phyloP scores from a whole-genome alignment of 768 basidiomycete genomes.

The Mycena filopes region DNA sequence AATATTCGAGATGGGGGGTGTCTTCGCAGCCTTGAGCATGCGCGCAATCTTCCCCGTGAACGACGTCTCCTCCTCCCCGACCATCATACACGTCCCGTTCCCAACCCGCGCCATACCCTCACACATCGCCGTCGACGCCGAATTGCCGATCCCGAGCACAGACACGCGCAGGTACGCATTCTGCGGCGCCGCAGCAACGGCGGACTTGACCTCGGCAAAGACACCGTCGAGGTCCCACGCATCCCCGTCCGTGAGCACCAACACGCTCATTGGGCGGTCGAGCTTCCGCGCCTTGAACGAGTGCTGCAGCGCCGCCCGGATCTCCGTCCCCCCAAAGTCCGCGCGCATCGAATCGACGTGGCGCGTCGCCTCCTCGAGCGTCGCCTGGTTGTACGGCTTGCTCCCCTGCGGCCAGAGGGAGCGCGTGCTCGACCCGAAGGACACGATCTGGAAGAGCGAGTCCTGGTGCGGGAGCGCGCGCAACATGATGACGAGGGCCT shows the following conservation, averaged over 20 bases:
- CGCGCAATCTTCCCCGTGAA: constrained; percentile 51
- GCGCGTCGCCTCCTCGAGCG: constrained; percentile 43
- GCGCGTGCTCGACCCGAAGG: constrained; percentile 44
- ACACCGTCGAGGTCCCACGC: constrained; percentile 32
- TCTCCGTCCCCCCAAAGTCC: constrained; percentile 54
- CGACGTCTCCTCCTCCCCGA: constrained; percentile 45
- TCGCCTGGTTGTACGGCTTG: constrained; percentile 35
- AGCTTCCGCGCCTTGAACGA: constrained; percentile 41
- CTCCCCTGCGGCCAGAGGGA: constrained; percentile 45
- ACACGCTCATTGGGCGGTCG: constrained; percentile 48
- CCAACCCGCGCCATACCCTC: constrained; percentile 54
- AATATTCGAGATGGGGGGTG: constrained; percentile 48
- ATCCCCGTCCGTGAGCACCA: constrained; percentile 59
- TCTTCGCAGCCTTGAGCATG: constrained; percentile 52
- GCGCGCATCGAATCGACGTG: constrained; percentile 44
- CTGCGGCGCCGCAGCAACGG: constrained; percentile 36
- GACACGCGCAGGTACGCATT: constrained; percentile 51
- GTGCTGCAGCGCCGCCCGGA: constrained; percentile 43
- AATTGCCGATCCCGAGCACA: constrained; percentile 56
- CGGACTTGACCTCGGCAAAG: constrained; percentile 25
- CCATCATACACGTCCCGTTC: constrained; percentile 51
- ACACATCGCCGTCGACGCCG: constrained; percentile 53
- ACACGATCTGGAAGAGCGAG: constrained; percentile 56
- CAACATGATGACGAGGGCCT: constrained; percentile 51
- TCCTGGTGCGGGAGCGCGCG: constrained; percentile 46